phyloP scores from a whole-genome alignment of 202 grass and related monocot genomes.

The Saccharum hybrid region DNA sequence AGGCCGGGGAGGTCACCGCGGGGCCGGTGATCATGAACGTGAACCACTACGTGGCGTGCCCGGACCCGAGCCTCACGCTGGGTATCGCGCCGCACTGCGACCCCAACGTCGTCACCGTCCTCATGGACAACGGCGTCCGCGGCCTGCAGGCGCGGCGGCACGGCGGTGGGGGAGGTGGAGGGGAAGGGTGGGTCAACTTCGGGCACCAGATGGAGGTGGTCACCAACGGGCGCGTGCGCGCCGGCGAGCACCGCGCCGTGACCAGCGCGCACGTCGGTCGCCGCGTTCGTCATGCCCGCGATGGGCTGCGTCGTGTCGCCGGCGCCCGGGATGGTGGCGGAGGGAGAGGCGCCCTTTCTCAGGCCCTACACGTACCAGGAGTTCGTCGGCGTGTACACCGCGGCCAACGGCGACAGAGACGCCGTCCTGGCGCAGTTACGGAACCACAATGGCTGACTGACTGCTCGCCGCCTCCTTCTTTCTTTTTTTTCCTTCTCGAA shows the following conservation, averaged over 20 bases:
- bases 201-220: neutral
- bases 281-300: conserved; percentile 30
- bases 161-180: too few species aligned
- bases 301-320: conserved; percentile 27
- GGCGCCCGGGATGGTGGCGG: neutral
- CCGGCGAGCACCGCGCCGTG: neutral
- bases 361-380: too few species aligned
- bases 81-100: conserved; percentile 2
- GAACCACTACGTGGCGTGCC: conserved; percentile 8
- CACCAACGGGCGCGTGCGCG: neutral
- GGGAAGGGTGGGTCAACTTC: neutral
- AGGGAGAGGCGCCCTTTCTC: too few species aligned
- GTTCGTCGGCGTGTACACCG: conserved; percentile 8
- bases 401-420: conserved; percentile 3
- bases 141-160: neutral
- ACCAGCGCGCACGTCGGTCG: neutral
- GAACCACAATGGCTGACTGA: neutral
- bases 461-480: too few species aligned
- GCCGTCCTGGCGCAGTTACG: conserved; percentile 10
- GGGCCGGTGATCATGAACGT: neutral
- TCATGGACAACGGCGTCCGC: neutral
- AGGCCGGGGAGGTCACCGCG: neutral
- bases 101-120: neutral
- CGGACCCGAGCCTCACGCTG: neutral
- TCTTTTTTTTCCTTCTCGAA: too few species aligned